Evolutionary conservation across 2,329 filamentous ascomycete genomes (phyloP), one percentile per base, ranked within the genome.

Genomic region (Raffaelea ambrosiae): DNA sequence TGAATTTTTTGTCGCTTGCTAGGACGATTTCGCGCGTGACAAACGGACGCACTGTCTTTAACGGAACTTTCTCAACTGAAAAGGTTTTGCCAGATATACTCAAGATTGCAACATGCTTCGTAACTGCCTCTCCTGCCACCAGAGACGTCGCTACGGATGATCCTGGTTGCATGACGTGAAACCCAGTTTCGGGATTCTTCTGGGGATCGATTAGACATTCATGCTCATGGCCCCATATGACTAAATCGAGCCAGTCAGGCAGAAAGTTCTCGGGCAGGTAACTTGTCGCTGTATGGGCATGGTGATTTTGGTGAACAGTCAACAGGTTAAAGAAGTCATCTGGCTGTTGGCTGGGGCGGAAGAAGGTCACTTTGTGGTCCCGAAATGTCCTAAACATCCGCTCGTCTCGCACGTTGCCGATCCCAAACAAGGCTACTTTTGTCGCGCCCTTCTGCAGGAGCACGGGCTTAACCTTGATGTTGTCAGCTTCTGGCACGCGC

Each of bases 211-310:
- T 95, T 8, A 91, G 64, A 60, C 93, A 98, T 63, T 98, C 91
- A 61, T 98, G 93, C 65, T 98, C 93, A 59, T 98, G 93, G 3
- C 93, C 93, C 93, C 93, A 98, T 44, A 98, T 77, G 0, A 98
- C 81, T 4, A 98, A 73, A 60, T 98, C 86, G 53, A 98, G 71
- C 69, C 94, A 97, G 18, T 88, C 83, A 0, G 93, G 94, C 0
- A 98, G 72, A 58, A 96, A 93, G 57, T 85, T 88, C 60, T 98
- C 94, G 0, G 94, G 91, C 0, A 98, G 75, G 60, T 95, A 97
- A n/a, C 87, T 84, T 0, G 91, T 97, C 18, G 90, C 81, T 0
- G 88, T 95, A 60, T 96, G 85, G 0, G 90, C 88, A 58, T 93
- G 82, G 59, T 97, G 93, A 57, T 98, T 98, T 61, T 98, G 93